Evolutionary conservation across 208 protist species (phyloP), one percentile per base, ranked within the genome.

Genomic region (Crithidia acanthocephali): DNA sequence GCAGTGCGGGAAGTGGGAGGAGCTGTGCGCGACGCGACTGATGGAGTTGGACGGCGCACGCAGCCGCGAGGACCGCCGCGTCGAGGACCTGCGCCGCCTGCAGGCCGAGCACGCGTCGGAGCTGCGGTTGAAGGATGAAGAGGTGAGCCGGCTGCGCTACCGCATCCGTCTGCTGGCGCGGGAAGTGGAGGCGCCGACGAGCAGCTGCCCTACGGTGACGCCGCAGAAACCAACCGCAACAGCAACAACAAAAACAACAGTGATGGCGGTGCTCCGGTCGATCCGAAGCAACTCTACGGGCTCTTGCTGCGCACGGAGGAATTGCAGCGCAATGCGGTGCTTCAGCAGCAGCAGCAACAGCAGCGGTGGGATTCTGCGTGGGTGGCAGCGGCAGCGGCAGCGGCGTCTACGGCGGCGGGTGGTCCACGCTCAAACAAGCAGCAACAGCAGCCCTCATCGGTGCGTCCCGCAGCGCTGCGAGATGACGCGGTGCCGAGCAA

Each of bases 111-210:
- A 92, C 68, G 75, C 83, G 2, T 78, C 87, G 40, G 91, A 95
- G 79, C 52, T 95, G 56, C 82, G 79, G 32, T 57, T 95, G 55
- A 91, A 92, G 76, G 87, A 95, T 15, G 91, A 95, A 55, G 86
- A 92, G 50, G 72, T 95, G 15, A 40, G 72, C 16, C 91, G 86
- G 16, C 79, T 93, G 25, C 87, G 86, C 18, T 91, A 89, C 63
- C 87, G 87, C 23, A 33, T 93, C 48, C 87, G 86, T 11, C 73
- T 76, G n/a, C 37, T 88, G 23, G 30, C 47, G 55, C 58, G 76
- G 1, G 56, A 76, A 23, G 40, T 37, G 32, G 68, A 52, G 33
- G 47, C 51, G 32, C 32, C 44, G 27, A 40, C 15, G 25, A 51
- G 35, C 23, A 61, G 28, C 56, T 15, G 13, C 37, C 25, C 58